These are phyloP conservation scores for Solanum sejunctum DNA, from an alignment of 257 asterid species.

Conservation along the genomic window DNA sequence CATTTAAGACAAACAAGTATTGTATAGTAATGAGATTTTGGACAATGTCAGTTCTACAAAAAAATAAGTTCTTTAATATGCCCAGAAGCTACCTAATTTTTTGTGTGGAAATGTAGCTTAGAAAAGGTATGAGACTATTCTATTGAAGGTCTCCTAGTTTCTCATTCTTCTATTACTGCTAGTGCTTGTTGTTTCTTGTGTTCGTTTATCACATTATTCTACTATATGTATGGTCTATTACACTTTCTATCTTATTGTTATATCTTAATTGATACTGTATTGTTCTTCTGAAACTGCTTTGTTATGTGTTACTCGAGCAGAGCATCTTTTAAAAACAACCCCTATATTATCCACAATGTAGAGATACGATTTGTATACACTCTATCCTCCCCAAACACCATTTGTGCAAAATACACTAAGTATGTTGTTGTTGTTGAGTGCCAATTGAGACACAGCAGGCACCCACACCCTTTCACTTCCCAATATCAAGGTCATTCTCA, in stretches of 20 bases:
- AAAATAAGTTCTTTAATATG: neutral
- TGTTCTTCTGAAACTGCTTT: neutral
- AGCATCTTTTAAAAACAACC: no score
- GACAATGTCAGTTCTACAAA: neutral
- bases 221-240: neutral
- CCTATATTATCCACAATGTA: neutral
- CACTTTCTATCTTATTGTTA: neutral
- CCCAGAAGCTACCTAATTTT: neutral
- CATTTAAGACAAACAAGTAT: neutral
- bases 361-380: neutral
- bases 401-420: no score
- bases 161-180: neutral
- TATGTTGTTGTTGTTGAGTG: neutral
- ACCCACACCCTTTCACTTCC: neutral
- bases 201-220: neutral
- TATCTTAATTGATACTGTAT: neutral
- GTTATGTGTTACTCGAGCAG: neutral
- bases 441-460: neutral
- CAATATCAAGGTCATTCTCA: neutral
- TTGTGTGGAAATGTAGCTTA: neutral
- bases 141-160: neutral
- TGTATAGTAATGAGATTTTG: neutral
- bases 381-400: neutral
- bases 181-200: neutral
- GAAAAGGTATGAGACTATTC: neutral